phyloP scores from a whole-genome alignment of 108 stramenopile species.

The Discostella stelligeroides region DNA sequence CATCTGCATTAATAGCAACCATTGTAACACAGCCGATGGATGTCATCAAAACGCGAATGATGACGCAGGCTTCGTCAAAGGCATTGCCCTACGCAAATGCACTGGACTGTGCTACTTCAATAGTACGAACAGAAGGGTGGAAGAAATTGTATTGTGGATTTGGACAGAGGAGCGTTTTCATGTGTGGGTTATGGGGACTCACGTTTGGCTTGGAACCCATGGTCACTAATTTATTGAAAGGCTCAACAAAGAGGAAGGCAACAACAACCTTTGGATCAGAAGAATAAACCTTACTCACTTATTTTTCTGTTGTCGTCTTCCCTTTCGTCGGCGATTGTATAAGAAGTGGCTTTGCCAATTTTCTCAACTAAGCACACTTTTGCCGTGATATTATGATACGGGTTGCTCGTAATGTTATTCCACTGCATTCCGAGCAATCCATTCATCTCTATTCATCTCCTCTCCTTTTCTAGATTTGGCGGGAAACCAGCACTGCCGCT shows the following conservation, averaged over 20 bases:
- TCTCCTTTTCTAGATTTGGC: too few species aligned
- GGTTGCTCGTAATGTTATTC: constrained; percentile 71
- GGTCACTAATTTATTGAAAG: constrained; percentile 14
- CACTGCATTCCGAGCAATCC: constrained; percentile 71
- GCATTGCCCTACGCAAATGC: constrained; percentile 59
- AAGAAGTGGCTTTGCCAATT: constrained; percentile 62
- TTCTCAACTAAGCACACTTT: constrained; percentile 67
- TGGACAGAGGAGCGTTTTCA: constrained; percentile 57
- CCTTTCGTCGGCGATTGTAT: constrained; percentile 44
- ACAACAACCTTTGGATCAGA: neutral
- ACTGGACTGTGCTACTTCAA: constrained; percentile 60
- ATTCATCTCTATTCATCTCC: constrained; percentile 77
- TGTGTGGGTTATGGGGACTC: constrained; percentile 68
- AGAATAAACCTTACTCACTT: neutral
- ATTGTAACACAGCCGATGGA: constrained; percentile 64
- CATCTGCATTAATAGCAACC: constrained; percentile 56
- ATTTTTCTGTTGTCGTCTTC: constrained; percentile 6
- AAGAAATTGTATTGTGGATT: constrained; percentile 63
- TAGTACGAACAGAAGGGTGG: constrained; percentile 59
- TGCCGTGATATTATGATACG: constrained; percentile 76
- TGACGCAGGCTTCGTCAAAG: constrained; percentile 75
- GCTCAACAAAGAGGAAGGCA: neutral
- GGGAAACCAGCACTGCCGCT: too few species aligned
- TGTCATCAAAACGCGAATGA: constrained; percentile 78
- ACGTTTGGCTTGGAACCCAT: constrained; percentile 57